phyloP scores from a whole-genome alignment of 805 yeast species.

The Candida lessepsii region DNA sequence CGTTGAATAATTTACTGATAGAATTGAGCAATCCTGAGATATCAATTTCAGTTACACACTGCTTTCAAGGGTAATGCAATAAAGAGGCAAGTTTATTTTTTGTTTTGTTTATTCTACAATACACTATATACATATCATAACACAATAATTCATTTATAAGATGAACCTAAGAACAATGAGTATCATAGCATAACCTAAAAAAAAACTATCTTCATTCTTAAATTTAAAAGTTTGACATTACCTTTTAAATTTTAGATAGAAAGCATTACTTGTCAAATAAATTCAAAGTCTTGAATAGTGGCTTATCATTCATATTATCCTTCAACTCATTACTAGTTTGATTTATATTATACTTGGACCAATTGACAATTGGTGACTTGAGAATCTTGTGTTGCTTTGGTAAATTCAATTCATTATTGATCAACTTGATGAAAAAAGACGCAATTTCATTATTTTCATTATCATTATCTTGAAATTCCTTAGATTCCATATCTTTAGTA shows the following conservation, averaged over 20 bases:
- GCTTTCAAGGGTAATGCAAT: too few species aligned
- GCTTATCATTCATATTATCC: slow-evolving; percentile 13
- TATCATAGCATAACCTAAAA: background rate
- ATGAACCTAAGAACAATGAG: background rate
- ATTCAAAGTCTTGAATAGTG: slow-evolving; percentile 25
- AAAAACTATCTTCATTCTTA: background rate
- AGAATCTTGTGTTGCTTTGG: slow-evolving; percentile 34
- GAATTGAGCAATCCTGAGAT: too few species aligned
- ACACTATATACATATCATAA: slow-evolving; percentile 10
- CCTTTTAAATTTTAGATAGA: background rate
- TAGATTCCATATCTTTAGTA: slow-evolving; percentile 12
- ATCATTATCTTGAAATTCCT: slow-evolving; percentile 9
- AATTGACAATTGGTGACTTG: slow-evolving; percentile 34
- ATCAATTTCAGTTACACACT: too few species aligned
- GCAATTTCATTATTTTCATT: slow-evolving; percentile 21
- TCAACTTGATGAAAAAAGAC: slow-evolving; percentile 32
- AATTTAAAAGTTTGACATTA: background rate
- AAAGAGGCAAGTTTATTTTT: too few species aligned
- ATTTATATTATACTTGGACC: slow-evolving; percentile 35
- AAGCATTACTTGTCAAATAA: slow-evolving; percentile 18
- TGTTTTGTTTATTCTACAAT: slow-evolving; percentile 5
- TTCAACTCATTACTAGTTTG: slow-evolving; percentile 1
- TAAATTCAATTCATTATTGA: slow-evolving; percentile 31
- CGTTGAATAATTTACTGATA: too few species aligned
- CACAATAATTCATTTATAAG: background rate